phyloP scores from a whole-genome alignment of 1,284 basidiomycete species.

The Cystobasidium slooffiae region DNA sequence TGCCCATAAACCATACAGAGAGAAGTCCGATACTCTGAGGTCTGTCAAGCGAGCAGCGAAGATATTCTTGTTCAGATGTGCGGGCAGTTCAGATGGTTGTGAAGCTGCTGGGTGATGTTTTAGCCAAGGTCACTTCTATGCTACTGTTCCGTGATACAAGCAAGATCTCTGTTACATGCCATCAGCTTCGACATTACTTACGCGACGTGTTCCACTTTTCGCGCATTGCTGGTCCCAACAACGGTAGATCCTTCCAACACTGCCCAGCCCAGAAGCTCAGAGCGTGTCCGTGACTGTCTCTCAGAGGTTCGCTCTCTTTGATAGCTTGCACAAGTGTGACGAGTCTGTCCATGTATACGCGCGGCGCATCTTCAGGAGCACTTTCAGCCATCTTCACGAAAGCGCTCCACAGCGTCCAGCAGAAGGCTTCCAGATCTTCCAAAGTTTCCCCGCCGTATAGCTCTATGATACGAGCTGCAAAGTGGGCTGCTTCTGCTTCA shows the following conservation, averaged over 20 bases:
- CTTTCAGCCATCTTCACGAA: constrained; percentile 7
- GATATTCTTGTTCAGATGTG: constrained; percentile 8
- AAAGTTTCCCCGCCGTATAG: neutral
- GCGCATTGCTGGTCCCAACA: constrained; percentile 32
- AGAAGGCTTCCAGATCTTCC: constrained; percentile 15
- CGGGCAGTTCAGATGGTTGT: neutral
- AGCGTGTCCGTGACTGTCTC: neutral
- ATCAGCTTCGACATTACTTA: constrained; percentile 1
- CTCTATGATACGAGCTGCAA: neutral
- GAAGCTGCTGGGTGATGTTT: neutral
- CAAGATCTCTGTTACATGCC: too few species aligned
- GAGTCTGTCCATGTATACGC: neutral
- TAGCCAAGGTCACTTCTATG: neutral
- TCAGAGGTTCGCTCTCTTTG: constrained; percentile 7
- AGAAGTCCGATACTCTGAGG: neutral
- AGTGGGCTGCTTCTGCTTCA: neutral
- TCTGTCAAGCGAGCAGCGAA: constrained; percentile 29
- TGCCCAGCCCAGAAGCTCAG: constrained; percentile 14
- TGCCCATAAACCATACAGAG: constrained; percentile 28
- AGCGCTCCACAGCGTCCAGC: constrained; percentile 22
- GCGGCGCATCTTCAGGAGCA: neutral
- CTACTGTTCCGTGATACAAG: neutral
- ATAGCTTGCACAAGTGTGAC: constrained; percentile 23
- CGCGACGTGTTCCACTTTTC: constrained; percentile 27
- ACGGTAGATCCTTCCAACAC: constrained; percentile 33